Conservation (phyloP, 495 filamentous ascomycete species). For the Aspergillus nidulans region DNA sequence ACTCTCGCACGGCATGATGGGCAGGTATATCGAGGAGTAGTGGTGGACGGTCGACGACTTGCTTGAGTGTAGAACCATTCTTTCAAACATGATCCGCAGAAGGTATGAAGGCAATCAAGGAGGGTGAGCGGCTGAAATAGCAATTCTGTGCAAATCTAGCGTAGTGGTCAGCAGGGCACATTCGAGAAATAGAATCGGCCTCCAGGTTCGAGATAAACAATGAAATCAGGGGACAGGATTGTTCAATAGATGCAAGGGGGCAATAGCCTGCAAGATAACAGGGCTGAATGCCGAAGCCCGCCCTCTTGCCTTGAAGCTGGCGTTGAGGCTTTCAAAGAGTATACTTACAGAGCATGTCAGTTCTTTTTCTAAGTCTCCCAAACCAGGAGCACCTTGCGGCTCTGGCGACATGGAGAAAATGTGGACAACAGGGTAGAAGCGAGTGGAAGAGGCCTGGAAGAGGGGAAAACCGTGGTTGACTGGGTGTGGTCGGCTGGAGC, state of each 20-base stretch:
- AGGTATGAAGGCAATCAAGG: constrained; percentile 95
- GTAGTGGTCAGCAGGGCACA: constrained; percentile 10
- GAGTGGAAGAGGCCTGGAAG: background rate
- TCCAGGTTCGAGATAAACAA: background rate
- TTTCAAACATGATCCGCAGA: constrained; percentile 90
- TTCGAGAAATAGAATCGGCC: background rate
- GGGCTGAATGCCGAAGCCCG: background rate
- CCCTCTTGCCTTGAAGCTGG: background rate
- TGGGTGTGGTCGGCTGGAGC: constrained; percentile 4
- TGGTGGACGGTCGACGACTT: constrained; percentile 43
- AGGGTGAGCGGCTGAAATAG: constrained; percentile 94
- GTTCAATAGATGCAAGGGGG: constrained; percentile 8
- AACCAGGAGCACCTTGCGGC: constrained; percentile 23
- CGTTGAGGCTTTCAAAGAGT: background rate
- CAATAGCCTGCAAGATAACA: background rate
- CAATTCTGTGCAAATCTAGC: constrained; percentile 91
- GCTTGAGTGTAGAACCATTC: constrained; percentile 78
- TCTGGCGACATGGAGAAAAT: constrained; percentile 18
- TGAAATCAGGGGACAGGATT: background rate
- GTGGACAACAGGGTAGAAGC: background rate
- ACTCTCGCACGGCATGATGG: constrained; percentile 87
- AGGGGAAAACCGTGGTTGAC: constrained; percentile 8
- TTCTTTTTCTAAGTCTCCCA: constrained; percentile 75
- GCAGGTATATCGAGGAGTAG: constrained; percentile 67
- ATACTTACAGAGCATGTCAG: constrained; percentile 81